phyloP scores from a whole-genome alignment of 2,329 filamentous ascomycete genomes.

The Nannizziopsis arthrosporioides region DNA sequence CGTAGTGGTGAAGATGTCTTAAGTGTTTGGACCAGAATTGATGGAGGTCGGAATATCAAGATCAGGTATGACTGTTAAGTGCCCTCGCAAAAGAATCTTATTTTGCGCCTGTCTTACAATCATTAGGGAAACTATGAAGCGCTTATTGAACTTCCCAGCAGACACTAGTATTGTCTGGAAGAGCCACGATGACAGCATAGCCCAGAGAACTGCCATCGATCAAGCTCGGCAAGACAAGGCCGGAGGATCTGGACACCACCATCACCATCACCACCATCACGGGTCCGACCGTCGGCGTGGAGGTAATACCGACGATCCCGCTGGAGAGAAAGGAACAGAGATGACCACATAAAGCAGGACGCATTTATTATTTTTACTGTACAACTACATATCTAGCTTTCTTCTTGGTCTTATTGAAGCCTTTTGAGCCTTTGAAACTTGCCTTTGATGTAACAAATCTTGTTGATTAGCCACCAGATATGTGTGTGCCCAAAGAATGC shows the following conservation, averaged over 20 bases:
- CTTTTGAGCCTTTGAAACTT: constrained; percentile 4
- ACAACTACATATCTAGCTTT: constrained; percentile 4
- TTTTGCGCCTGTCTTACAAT: constrained; percentile 20
- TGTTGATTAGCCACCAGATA: not conserved
- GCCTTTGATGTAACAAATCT: not conserved
- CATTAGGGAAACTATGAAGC: constrained; percentile 80
- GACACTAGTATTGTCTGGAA: constrained; percentile 93
- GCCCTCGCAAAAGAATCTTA: not conserved
- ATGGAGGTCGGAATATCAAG: constrained; percentile 87
- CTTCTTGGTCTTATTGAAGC: not conserved
- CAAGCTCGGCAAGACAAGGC: constrained; percentile 81
- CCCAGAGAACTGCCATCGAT: constrained; percentile 79
- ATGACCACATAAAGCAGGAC: constrained; percentile 22
- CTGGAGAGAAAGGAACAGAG: constrained; percentile 33
- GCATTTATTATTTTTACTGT: not conserved
- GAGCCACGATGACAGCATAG: constrained; percentile 90
- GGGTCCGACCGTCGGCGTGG: constrained; percentile 33
- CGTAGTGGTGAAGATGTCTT: constrained; percentile 92
- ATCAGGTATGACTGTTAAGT: constrained; percentile 57
- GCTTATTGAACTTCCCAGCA: constrained; percentile 68
- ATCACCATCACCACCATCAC: constrained; percentile 21
- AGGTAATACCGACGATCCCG: constrained; percentile 34
- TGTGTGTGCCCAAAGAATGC: not conserved
- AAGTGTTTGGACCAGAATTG: constrained; percentile 93
- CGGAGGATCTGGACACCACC: constrained; percentile 22